A percentile compares a stretch with the other conserved stretches of the same genome.
phyloP scores from a whole-genome alignment of 1,139 yeast genomes.

The Yamadazyma diddensiae region DNA sequence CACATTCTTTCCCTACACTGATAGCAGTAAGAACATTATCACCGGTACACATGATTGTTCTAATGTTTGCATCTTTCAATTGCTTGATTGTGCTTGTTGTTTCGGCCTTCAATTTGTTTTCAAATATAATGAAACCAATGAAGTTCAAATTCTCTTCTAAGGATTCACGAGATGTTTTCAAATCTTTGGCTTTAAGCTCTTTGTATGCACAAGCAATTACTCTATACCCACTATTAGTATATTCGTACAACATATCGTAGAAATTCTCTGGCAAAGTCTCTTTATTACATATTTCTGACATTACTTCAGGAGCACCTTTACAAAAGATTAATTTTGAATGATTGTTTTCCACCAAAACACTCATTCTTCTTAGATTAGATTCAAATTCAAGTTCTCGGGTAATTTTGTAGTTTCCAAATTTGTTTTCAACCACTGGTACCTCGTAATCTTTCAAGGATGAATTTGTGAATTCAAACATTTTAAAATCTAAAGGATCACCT shows the following conservation, averaged over 20 bases:
- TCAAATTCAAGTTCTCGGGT: constrained; percentile 80
- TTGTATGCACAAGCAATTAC: constrained; percentile 93
- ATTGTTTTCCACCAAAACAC: constrained; percentile 57
- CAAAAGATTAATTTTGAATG: constrained; percentile 54
- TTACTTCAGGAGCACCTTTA: constrained; percentile 98
- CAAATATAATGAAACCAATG: constrained; percentile 87
- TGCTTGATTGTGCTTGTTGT: constrained; percentile 61
- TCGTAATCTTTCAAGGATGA: constrained; percentile 56
- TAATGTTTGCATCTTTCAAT: constrained; percentile 61
- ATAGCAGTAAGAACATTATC: constrained; percentile 93
- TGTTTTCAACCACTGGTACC: constrained; percentile 25
- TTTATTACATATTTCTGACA: constrained; percentile 70
- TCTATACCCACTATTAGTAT: constrained; percentile 91
- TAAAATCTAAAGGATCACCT: constrained; percentile 91
- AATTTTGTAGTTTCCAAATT: constrained; percentile 47
- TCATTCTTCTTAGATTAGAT: constrained; percentile 85
- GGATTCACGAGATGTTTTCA: constrained; percentile 41
- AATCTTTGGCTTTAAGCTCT: constrained; percentile 15
- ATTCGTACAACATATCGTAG: constrained; percentile 70
- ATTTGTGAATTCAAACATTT: constrained; percentile 86
- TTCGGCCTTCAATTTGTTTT: constrained; percentile 75
- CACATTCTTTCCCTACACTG: constrained; percentile 86
- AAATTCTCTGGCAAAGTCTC: constrained; percentile 72
- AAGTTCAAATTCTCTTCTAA: constrained; percentile 70
- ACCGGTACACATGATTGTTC: constrained; percentile 97